Conservation (phyloP, 2,329 filamentous ascomycete species). For the Lasiodiplodia sp. region DNA sequence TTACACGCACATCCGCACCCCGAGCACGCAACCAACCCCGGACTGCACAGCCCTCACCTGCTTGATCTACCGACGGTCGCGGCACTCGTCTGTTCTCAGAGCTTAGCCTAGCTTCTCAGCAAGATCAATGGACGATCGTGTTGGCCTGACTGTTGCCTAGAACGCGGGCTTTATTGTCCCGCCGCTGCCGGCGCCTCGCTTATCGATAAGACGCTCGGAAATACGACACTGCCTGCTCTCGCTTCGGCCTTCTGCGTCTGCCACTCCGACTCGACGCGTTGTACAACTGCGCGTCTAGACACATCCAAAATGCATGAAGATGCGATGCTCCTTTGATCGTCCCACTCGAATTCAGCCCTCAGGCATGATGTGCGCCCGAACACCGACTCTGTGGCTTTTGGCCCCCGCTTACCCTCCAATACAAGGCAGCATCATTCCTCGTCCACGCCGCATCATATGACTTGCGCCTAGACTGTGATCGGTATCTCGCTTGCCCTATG, state of each 20-base stretch:
- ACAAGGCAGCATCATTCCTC: not conserved
- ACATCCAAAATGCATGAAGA: not conserved
- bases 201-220: not conserved
- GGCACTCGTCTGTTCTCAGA: not conserved
- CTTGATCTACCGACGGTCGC: not conserved
- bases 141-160: not conserved
- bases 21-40: constrained; percentile 21
- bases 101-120: not conserved
- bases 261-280: too few species aligned
- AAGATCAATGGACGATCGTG: not conserved
- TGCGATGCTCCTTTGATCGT: not conserved
- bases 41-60: not conserved
- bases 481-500: constrained; percentile 1
- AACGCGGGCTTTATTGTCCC: not conserved
- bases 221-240: not conserved
- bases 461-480: not conserved
- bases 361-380: not conserved
- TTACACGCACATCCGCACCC: constrained; percentile 9
- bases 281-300: too few species aligned
- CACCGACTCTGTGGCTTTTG: not conserved
- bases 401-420: not conserved
- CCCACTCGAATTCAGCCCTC: not conserved
- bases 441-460: not conserved
- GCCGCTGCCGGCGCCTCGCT: not conserved
- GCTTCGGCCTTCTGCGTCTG: not conserved